Conservation (phyloP, 805 yeast genomes). For the Candida ipomoeae region DNA sequence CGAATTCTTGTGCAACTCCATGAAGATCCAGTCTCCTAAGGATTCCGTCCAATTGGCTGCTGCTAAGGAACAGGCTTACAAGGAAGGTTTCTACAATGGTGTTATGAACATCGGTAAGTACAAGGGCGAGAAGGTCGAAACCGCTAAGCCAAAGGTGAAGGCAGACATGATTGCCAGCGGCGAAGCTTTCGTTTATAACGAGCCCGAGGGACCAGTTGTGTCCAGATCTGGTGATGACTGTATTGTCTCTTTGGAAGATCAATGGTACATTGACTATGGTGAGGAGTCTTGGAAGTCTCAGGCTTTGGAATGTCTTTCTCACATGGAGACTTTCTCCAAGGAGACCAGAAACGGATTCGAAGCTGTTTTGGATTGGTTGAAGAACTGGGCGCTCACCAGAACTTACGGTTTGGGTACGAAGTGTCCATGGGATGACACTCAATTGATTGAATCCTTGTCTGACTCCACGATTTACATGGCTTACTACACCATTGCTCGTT, state of each 20-base stretch:
- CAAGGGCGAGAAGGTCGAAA: conserved; percentile 85
- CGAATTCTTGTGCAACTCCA: conserved; percentile 71
- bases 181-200: conserved; percentile 84
- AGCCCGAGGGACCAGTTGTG: conserved; percentile 85
- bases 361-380: conserved; percentile 92
- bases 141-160: conserved; percentile 82
- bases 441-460: conserved; percentile 88
- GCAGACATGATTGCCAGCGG: conserved; percentile 74
- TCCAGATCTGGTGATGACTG: conserved; percentile 97
- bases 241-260: conserved; percentile 95
- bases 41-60: conserved; percentile 80
- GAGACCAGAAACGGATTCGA: conserved; percentile 92
- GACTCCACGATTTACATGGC: conserved; percentile 97
- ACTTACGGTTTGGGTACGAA: conserved; percentile 92
- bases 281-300: conserved; percentile 83
- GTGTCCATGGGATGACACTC: conserved; percentile 95
- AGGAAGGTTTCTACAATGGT: conserved; percentile 95
- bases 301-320: conserved; percentile 72
- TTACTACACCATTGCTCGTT: conserved; percentile 84
- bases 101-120: conserved; percentile 74
- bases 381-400: conserved; percentile 98
- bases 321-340: conserved; percentile 71
- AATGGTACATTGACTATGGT: conserved; percentile 98
- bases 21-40: conserved; percentile 93
- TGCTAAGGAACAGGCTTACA: conserved; percentile 93